These are phyloP conservation scores for Venturia effusa DNA, from an alignment of 2,329 filamentous ascomycete species.

Conservation along the genomic window DNA sequence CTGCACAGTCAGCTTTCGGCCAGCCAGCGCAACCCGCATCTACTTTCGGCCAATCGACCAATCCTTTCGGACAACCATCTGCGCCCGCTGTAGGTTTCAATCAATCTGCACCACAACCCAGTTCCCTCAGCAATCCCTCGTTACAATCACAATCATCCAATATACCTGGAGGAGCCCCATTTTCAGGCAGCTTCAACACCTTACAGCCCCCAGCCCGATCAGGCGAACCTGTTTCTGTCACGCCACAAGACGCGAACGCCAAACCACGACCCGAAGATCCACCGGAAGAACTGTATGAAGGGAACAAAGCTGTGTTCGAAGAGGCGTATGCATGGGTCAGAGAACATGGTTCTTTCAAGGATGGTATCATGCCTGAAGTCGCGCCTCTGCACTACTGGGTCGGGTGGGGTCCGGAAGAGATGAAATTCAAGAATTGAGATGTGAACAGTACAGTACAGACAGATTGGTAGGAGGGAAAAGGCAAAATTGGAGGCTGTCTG, in stretches of 20 bases:
- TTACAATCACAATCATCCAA: background rate
- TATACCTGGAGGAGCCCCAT: background rate
- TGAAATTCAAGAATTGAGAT: background rate
- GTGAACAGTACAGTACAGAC: no score
- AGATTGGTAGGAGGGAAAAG: no score
- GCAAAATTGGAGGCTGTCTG: no score
- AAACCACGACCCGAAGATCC: conserved; percentile 3
- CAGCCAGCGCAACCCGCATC: background rate
- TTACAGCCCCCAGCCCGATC: background rate
- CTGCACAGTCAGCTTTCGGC: conserved; percentile 16
- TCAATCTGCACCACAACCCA: conserved; percentile 10
- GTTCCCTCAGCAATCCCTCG: background rate
- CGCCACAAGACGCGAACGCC: background rate
- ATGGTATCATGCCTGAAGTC: conserved; percentile 11
- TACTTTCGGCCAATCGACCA: conserved; percentile 2
- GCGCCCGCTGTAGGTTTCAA: conserved; percentile 10
- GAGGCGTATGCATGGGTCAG: background rate
- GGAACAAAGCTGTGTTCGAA: conserved; percentile 1
- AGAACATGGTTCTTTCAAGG: conserved; percentile 1
- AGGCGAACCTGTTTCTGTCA: background rate
- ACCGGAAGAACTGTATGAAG: conserved; percentile 7
- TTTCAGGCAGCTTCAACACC: background rate
- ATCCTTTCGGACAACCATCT: conserved; percentile 15
- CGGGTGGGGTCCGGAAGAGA: conserved; percentile 2
- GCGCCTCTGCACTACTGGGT: conserved; percentile 8